Base-by-base conservation (phyloP, 1,139 yeast species). In the Wickerhamomyces sp. region DNA sequence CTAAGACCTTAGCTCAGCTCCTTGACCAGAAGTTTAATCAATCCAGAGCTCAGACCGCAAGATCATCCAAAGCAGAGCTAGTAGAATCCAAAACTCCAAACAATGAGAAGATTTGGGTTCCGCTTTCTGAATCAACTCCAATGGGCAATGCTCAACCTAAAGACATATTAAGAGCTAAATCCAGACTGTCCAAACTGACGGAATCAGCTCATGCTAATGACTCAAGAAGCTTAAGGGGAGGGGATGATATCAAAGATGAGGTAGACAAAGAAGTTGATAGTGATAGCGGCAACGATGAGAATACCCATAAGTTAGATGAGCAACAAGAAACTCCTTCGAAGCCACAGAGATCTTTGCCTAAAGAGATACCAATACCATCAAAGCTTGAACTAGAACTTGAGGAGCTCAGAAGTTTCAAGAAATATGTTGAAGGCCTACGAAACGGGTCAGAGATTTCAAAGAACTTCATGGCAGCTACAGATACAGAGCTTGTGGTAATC, bases 71-170 rank as follows among this genome's bases (percentile, higher is more conserved):
- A 7, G 5, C 5, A 12, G 20, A 15, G 27, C 17, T 5, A 13
- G n/a, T 12, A 6, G 6, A 3, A 12, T 5, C 27, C 5, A 4
- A 10, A 4, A 44, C 45, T 12, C 52, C 54, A 7, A 31, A 37
- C 10, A n/a, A 33, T 12, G 54, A 43, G 7, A 52, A 46, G 28
- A 42, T 27, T 1, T 48, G 52, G 56, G 37, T 33, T 3, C 56
- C 57, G 10, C 39, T 52, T 36, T 51, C 48, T 5, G 49, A 51
- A 18, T 51, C 56, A 0, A 52, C 57, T 3, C 56, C 57, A 2
- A 33, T 48, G 34, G 49, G 43, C 9, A 26, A 28, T 6, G 32
- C 36, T 4, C 53, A 53, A 30, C 57, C 57, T 9, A 53, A 43
- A 36, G 57, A 53, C 31, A 35, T 52, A 9, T 30, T 53, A 36